A percentile compares a stretch with the other conserved stretches of the same genome.
These are phyloP conservation scores for Verticillium isaacii DNA, from an alignment of 2,329 filamentous ascomycete species.

Conservation along the genomic window DNA sequence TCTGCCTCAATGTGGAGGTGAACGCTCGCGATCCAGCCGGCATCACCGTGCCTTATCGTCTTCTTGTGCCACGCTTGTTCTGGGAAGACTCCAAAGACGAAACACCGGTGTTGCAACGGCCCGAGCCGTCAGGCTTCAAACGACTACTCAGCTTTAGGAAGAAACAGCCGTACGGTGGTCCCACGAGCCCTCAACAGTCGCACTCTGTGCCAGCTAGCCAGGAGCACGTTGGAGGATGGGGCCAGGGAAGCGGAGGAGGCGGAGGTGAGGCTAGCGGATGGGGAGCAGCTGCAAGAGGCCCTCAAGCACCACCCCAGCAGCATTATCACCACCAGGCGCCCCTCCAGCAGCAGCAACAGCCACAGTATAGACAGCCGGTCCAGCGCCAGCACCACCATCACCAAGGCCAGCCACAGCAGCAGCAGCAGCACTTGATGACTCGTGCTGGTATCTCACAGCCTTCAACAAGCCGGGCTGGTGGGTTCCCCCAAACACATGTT, in stretches of 20 bases:
- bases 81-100: constrained; percentile 37
- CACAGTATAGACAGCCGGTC: background rate
- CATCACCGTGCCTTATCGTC: constrained; percentile 79
- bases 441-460: background rate
- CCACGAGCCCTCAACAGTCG: constrained; percentile 1
- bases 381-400: background rate
- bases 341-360: background rate
- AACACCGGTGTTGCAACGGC: constrained; percentile 8
- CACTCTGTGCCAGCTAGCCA: background rate
- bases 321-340: background rate
- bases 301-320: background rate
- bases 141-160: constrained; percentile 39
- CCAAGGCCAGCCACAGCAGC: background rate
- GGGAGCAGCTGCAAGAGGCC: background rate
- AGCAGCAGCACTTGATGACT: background rate
- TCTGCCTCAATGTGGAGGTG: constrained; percentile 86
- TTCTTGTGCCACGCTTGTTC: constrained; percentile 76
- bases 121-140: constrained; percentile 34
- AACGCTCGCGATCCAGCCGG: constrained; percentile 80
- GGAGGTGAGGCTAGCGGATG: background rate
- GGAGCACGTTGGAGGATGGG: background rate
- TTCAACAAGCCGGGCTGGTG: background rate
- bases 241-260: background rate
- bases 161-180: constrained; percentile 16
- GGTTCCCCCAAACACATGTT: background rate